These are phyloP conservation scores for Colletotrichum phormii DNA, from an alignment of 2,329 filamentous ascomycete species.

Conservation along the genomic window DNA sequence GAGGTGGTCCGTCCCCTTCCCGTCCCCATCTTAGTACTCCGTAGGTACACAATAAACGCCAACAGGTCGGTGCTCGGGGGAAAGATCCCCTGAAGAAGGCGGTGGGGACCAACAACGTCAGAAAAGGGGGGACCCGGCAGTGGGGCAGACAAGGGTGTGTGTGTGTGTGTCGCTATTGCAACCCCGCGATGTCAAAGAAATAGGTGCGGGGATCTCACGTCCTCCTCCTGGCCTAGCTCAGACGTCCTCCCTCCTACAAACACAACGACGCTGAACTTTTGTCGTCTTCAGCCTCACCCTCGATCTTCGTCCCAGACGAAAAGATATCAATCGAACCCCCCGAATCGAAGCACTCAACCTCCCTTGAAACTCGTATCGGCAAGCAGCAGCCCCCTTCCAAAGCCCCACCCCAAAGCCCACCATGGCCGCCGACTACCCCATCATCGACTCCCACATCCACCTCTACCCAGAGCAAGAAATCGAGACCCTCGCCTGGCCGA, in stretches of 20 bases:
- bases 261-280: neutral
- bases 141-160: constrained; percentile 17
- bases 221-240: constrained; percentile 3
- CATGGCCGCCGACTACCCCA: constrained; percentile 61
- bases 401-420: neutral
- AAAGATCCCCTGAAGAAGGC: constrained; percentile 28
- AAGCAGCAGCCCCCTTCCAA: neutral
- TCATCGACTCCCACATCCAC: constrained; percentile 94
- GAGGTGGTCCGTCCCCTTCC: neutral
- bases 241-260: neutral
- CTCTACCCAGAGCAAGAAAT: constrained; percentile 80
- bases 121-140: neutral
- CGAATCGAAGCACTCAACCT: neutral
- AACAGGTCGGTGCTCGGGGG: constrained; percentile 24
- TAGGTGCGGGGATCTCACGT: constrained; percentile 33
- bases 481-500: constrained; percentile 77
- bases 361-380: neutral
- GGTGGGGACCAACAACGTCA: constrained; percentile 24
- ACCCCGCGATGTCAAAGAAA: constrained; percentile 28
- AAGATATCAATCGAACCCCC: neutral
- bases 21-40: no score
- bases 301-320: neutral
- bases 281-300: neutral
- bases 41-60: neutral
- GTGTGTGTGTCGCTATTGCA: constrained; percentile 8